These are phyloP conservation scores for Mycena crocata DNA, from an alignment of 768 basidiomycete species.

Conservation along the genomic window DNA sequence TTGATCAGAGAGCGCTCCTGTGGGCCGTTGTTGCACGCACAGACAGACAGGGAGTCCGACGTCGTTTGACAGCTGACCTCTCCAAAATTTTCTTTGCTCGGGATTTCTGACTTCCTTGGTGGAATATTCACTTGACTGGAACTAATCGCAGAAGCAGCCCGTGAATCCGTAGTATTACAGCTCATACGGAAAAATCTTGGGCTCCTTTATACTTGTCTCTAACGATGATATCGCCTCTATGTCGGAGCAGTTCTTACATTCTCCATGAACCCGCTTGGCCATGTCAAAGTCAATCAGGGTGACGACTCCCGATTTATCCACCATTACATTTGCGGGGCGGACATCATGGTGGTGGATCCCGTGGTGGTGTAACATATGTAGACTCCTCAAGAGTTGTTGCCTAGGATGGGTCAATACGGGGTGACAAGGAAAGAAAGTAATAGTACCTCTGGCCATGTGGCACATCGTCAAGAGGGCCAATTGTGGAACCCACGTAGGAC, in stretches of 20 bases:
- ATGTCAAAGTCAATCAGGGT: slow-evolving; percentile 3
- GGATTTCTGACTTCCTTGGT: no score
- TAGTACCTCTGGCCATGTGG: not conserved
- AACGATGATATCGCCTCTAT: not conserved
- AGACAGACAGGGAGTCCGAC: no score
- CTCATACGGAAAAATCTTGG: not conserved
- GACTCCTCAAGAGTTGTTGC: not conserved
- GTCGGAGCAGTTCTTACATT: slow-evolving; percentile 2
- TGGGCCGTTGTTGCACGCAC: no score
- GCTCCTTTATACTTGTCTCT: not conserved
- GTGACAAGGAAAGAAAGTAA: not conserved
- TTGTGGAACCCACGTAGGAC: not conserved
- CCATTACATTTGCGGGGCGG: slow-evolving; percentile 1
- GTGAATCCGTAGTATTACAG: not conserved
- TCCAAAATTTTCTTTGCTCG: no score
- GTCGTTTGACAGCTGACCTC: no score
- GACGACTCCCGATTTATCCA: not conserved
- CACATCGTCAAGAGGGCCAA: not conserved
- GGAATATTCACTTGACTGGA: no score
- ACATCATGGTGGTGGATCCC: slow-evolving; percentile 12
- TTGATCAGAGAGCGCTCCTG: no score
- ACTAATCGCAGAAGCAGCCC: no score
- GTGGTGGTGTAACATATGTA: not conserved
- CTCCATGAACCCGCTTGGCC: not conserved
- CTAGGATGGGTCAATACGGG: not conserved